Evolutionary conservation across 2,329 filamentous ascomycete species (phyloP).

Genomic region (Microdochium trichocladiopsis): DNA sequence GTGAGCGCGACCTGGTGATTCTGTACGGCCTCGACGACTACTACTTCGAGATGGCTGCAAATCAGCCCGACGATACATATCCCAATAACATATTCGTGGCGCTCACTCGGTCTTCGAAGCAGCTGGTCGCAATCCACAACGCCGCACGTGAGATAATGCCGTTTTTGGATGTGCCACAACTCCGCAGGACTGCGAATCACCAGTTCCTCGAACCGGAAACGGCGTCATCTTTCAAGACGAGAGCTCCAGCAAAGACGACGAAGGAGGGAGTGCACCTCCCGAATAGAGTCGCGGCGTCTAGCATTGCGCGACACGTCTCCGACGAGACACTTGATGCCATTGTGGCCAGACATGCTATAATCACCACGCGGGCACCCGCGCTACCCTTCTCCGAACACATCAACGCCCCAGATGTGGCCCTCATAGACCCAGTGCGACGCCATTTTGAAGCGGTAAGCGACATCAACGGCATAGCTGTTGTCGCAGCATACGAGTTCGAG

Average conservation of each 20-base stretch:
- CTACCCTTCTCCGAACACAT: slow-evolving; percentile 9
- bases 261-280: slow-evolving; percentile 3
- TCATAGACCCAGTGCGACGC: slow-evolving; percentile 3
- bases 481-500: slow-evolving; percentile 15
- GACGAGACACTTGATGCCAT: slow-evolving; percentile 12
- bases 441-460: slow-evolving; percentile 18
- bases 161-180: slow-evolving; percentile 8
- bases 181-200: background rate
- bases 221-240: background rate
- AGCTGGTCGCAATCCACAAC: slow-evolving; percentile 18
- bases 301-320: slow-evolving; percentile 14
- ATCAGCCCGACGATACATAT: slow-evolving; percentile 18
- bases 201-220: background rate
- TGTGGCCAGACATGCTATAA: slow-evolving; percentile 8
- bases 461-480: slow-evolving; percentile 18
- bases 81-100: slow-evolving; percentile 21
- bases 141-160: slow-evolving; percentile 11
- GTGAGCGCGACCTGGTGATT: slow-evolving; percentile 20
- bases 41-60: slow-evolving; percentile 15
- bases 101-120: slow-evolving; percentile 17
- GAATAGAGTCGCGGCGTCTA: slow-evolving; percentile 5
- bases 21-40: slow-evolving; percentile 15
- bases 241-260: background rate
- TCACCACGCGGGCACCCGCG: slow-evolving; percentile 3
- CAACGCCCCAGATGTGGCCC: slow-evolving; percentile 5